Percentiles rank a stretch among this genome's conserved stretches.
These are phyloP conservation scores for Arthrobotrys entomopaga DNA, from an alignment of 2,329 filamentous ascomycete species.

Conservation along the genomic window DNA sequence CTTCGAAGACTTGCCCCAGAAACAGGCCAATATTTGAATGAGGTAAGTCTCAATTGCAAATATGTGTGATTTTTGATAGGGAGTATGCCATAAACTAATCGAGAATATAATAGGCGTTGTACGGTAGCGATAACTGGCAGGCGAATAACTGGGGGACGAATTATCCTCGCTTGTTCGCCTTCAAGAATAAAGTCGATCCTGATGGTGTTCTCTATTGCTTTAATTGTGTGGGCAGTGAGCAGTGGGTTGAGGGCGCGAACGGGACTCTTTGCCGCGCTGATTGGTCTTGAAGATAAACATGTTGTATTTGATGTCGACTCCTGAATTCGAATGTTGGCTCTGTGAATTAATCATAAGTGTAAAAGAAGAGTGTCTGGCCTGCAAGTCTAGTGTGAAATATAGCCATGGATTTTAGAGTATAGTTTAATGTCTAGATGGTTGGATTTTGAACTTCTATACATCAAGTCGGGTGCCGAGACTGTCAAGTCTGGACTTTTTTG, in stretches of 20 bases:
- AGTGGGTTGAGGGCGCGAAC: slow-evolving; percentile 42
- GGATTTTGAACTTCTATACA: too few species aligned
- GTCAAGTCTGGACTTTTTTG: too few species aligned
- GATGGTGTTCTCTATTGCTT: slow-evolving; percentile 61
- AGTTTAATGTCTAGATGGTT: too few species aligned
- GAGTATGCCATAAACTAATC: slow-evolving; percentile 52
- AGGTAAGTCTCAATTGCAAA: slow-evolving; percentile 61
- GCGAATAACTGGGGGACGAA: slow-evolving; percentile 63
- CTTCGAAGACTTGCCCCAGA: slow-evolving; percentile 63
- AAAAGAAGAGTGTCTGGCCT: too few species aligned
- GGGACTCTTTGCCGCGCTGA: slow-evolving; percentile 37
- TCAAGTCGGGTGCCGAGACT: too few species aligned
- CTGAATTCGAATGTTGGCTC: too few species aligned
- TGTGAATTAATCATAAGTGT: too few species aligned
- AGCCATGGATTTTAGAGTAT: too few species aligned
- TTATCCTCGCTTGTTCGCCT: slow-evolving; percentile 59
- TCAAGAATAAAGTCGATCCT: slow-evolving; percentile 62
- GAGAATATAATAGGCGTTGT: slow-evolving; percentile 23
- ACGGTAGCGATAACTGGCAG: slow-evolving; percentile 55
- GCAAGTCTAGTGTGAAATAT: too few species aligned
- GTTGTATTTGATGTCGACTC: not conserved
- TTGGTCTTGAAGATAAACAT: slow-evolving; percentile 16
- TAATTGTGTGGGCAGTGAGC: slow-evolving; percentile 63
- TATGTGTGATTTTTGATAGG: not conserved
- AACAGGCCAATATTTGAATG: slow-evolving; percentile 65